Evolutionary conservation across 2,329 filamentous ascomycete genomes (phyloP), one percentile per base, ranked within the genome.

Genomic region (Penicillium palitans): DNA sequence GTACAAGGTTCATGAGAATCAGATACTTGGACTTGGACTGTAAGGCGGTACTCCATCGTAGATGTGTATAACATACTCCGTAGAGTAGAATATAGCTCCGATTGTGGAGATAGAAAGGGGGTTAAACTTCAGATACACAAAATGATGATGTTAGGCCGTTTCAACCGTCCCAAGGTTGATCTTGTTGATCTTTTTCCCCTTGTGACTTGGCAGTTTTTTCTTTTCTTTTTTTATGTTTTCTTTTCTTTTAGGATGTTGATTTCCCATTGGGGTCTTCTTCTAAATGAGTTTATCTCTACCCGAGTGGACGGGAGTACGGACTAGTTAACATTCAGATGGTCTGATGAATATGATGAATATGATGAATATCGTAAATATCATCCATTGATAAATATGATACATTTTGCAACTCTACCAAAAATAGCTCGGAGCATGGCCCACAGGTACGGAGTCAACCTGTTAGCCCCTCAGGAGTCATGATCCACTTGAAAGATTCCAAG

Each of bases 401-500:
- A 39, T 57, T 58, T 58, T 61, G 50, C 47, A 58, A 63, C 58
- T 57, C 50, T 44, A 42, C 61, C 54, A 61, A 53, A 59, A 50
- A 45, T 60, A 50, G 57, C 59, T 58, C 51, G 53, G 46, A 45
- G 51, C 44, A 48, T 60, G 41, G 48, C 58, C 59, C 60, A 64
- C 58, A 49, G 57, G 58, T 42, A 31, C 29, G 29, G 29, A 12
- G 29, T 31, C 12, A 62, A 52, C 47, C 21, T 54, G 49, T 55
- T 58, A 60, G 46, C 39, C 55, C 48, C 21, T 58, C 44, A 53
- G 50, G n/a, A 47, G 42, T 15, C 47, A 41, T 57, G 58, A 56
- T 64, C 64, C 64, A 66, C 64, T 25, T 47, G 53, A 45, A 57
- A 52, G 52, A 61, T 64, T 58, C 61, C 58, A 61, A 46, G 58